Conservation (phyloP, 805 yeast species). For the Hanseniaspora vineae region DNA sequence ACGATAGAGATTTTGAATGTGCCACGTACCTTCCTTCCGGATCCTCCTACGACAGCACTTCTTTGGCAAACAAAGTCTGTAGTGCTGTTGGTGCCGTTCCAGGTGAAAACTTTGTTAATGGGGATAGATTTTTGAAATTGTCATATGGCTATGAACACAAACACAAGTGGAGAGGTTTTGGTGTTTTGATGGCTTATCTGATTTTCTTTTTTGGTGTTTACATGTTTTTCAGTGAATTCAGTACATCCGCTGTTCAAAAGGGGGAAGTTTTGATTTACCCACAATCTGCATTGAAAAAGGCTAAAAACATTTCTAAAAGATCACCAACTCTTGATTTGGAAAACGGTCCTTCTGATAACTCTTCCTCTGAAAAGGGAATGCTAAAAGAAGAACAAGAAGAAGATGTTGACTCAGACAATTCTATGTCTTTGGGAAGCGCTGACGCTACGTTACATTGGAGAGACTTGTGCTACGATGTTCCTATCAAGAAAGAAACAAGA, state of each 20-base stretch:
- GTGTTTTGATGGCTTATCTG: constrained; percentile 45
- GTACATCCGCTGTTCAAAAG: constrained; percentile 51
- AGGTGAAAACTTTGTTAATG: constrained; percentile 38
- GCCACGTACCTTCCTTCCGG: constrained; percentile 37
- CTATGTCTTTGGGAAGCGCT: constrained; percentile 18
- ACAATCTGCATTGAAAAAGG: constrained; percentile 31
- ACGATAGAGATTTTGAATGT: constrained; percentile 33
- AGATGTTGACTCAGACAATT: constrained; percentile 3
- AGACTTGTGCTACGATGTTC: constrained; percentile 57
- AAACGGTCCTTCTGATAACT: constrained; percentile 1
- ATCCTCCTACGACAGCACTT: constrained; percentile 26
- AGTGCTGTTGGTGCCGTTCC: constrained; percentile 41
- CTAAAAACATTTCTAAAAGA: constrained; percentile 28
- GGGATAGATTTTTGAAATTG: constrained; percentile 33
- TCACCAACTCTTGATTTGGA: constrained; percentile 2
- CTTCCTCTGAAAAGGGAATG: constrained; percentile 4
- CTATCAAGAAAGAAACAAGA: constrained; percentile 47
- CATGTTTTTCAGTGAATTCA: constrained; percentile 40
- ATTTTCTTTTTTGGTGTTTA: constrained; percentile 43
- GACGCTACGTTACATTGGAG: constrained; percentile 64
- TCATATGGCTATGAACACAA: constrained; percentile 32
- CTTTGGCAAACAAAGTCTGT: constrained; percentile 35
- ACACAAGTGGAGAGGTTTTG: constrained; percentile 54
- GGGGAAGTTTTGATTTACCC: constrained; percentile 61
- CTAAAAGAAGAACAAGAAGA: constrained; percentile 6